Conservation (phyloP, 257 asterid genomes). For the Osmanthus fragrans region DNA sequence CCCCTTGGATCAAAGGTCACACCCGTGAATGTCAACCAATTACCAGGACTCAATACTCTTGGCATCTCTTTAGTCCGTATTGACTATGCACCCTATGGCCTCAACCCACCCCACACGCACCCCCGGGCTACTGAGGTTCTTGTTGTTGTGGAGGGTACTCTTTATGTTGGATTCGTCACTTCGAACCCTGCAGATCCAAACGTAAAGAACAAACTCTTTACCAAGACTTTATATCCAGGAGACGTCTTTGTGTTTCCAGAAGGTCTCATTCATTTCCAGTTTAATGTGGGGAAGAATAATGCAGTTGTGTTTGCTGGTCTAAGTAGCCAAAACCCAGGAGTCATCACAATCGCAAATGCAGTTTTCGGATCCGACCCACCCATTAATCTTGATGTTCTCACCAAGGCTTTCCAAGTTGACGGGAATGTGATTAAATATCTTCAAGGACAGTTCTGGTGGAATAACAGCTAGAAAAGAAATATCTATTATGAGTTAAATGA, state of each 20-base stretch:
- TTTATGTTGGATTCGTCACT: not conserved
- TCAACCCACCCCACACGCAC: not conserved
- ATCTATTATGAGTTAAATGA: too few relatives aligned
- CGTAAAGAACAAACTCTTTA: constrained; percentile 16
- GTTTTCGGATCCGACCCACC: not conserved
- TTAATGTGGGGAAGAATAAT: not conserved
- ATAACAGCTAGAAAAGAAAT: not conserved
- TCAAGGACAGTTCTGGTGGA: not conserved
- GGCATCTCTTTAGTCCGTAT: constrained; percentile 12
- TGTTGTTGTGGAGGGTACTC: constrained; percentile 4
- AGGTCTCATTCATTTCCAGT: not conserved
- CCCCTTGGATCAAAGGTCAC: constrained; percentile 5
- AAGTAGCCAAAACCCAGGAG: not conserved
- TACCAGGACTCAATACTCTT: constrained; percentile 14
- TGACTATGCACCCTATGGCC: not conserved
- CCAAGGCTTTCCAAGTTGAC: not conserved
- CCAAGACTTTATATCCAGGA: constrained; percentile 11
- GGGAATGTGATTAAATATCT: not conserved
- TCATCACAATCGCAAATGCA: not conserved
- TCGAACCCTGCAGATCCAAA: not conserved
- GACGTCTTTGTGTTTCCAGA: constrained; percentile 17
- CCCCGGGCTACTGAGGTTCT: constrained; percentile 3
- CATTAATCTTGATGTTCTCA: not conserved
- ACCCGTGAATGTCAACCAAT: not conserved
- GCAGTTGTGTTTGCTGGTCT: not conserved